Percentiles rank a stretch among this genome's conserved stretches.
phyloP scores from a whole-genome alignment of 768 basidiomycete species.

The Chlorophyllum brunneum region DNA sequence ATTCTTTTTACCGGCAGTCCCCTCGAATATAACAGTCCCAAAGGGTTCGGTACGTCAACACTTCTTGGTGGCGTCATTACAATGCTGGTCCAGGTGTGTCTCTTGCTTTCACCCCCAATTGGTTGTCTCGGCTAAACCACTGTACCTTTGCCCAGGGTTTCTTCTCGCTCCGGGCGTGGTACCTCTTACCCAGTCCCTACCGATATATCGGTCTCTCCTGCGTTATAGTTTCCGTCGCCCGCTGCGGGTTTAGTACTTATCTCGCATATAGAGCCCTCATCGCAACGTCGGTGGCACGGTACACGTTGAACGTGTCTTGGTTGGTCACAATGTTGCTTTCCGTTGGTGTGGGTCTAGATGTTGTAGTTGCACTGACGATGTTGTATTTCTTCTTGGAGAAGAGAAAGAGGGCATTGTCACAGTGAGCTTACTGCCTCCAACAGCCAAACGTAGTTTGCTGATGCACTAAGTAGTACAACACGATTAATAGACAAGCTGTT shows the following conservation, averaged over 20 bases:
- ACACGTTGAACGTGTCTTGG: background rate
- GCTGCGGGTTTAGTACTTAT: background rate
- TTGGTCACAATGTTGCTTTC: slow-evolving; percentile 4
- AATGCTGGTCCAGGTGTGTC: slow-evolving; percentile 27
- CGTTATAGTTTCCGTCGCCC: background rate
- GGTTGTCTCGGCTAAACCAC: too few relatives aligned
- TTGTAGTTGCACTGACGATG: slow-evolving; percentile 7
- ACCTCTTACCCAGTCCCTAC: background rate
- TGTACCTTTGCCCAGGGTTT: too few relatives aligned
- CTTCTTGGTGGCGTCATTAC: slow-evolving; percentile 27
- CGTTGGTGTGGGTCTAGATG: slow-evolving; percentile 1
- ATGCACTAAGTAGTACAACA: slow-evolving; percentile 14
- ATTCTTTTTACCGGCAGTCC: slow-evolving; percentile 23
- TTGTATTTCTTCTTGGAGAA: slow-evolving; percentile 10
- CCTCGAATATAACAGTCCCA: slow-evolving; percentile 19
- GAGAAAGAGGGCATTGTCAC: slow-evolving; percentile 2
- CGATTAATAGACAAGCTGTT: slow-evolving; percentile 24
- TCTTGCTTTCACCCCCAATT: too few relatives aligned
- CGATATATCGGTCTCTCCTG: background rate
- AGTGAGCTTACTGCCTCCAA: slow-evolving; percentile 12
- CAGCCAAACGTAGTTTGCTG: background rate
- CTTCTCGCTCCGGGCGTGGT: background rate
- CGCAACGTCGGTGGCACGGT: background rate
- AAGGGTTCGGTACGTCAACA: slow-evolving; percentile 18
- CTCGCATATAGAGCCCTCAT: background rate